Evolutionary conservation across 1,139 yeast genomes (phyloP).

Genomic region (Scheffersomyces stambukii): DNA sequence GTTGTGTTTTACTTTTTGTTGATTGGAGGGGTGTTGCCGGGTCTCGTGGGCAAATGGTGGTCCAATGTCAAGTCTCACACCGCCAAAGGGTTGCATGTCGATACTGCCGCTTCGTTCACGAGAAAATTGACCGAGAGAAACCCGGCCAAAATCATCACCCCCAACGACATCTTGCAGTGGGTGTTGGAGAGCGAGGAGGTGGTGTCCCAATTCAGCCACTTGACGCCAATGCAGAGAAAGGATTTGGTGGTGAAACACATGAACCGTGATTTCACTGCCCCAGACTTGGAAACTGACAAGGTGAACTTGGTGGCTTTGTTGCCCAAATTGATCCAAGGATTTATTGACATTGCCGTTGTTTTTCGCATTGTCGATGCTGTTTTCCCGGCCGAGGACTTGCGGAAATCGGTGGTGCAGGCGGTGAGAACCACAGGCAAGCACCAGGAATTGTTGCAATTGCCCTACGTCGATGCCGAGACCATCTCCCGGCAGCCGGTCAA

Average conservation of each 20-base stretch:
- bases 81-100: conserved; percentile 75
- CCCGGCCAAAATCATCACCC: conserved; percentile 69
- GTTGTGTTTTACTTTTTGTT: conserved; percentile 61
- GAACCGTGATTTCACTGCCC: conserved; percentile 37
- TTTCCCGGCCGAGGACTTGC: conserved; percentile 58
- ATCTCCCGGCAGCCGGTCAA: conserved; percentile 45
- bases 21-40: conserved; percentile 77
- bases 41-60: conserved; percentile 89
- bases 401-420: conserved; percentile 76
- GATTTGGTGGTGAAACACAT: conserved; percentile 55
- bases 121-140: conserved; percentile 65
- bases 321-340: conserved; percentile 65
- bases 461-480: conserved; percentile 53
- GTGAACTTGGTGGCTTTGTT: conserved; percentile 58
- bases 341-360: conserved; percentile 75
- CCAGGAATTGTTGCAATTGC: conserved; percentile 76
- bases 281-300: conserved; percentile 35
- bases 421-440: conserved; percentile 52
- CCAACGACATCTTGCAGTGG: conserved; percentile 57
- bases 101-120: conserved; percentile 73
- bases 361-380: conserved; percentile 73
- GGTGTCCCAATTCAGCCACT: conserved; percentile 31
- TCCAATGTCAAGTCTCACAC: conserved; percentile 73
- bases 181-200: conserved; percentile 65
- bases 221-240: conserved; percentile 45